phyloP scores from a whole-genome alignment of 2,329 filamentous ascomycete species.

The Macroventuria anomochaeta region DNA sequence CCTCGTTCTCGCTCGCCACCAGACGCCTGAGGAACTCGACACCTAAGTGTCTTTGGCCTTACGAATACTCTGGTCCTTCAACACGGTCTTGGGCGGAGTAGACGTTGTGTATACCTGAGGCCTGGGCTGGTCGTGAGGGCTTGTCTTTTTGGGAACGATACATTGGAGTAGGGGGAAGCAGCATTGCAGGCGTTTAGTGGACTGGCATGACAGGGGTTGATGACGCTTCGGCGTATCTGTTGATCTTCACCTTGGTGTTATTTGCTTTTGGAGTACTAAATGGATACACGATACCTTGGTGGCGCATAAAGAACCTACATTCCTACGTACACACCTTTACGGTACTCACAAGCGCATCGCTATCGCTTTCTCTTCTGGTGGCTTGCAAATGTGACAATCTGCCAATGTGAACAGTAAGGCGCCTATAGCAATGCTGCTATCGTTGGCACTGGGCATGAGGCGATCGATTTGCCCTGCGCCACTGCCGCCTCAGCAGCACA shows the following conservation, averaged over 20 bases:
- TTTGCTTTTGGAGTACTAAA: slow-evolving; percentile 15
- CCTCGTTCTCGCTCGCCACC: slow-evolving; percentile 68
- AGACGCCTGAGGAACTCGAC: slow-evolving; percentile 55
- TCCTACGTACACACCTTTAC: not conserved
- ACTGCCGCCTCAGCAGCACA: slow-evolving; percentile 11
- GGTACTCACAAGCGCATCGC: not conserved
- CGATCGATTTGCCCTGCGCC: slow-evolving; percentile 11
- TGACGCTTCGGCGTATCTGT: slow-evolving; percentile 2
- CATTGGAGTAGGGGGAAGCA: not conserved
- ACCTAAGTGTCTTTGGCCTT: slow-evolving; percentile 24
- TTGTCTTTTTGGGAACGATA: no score
- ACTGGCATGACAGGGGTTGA: not conserved
- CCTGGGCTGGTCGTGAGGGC: no score
- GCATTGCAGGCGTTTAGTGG: slow-evolving; percentile 18
- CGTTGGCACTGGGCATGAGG: slow-evolving; percentile 6
- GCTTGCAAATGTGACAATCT: not conserved
- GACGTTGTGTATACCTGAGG: no score
- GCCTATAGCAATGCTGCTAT: not conserved
- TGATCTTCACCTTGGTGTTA: not conserved
- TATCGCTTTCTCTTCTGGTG: not conserved
- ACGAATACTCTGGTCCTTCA: no score
- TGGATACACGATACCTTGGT: slow-evolving; percentile 16
- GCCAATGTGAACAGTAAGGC: not conserved
- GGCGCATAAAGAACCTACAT: slow-evolving; percentile 5
- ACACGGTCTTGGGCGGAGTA: no score